phyloP scores from a whole-genome alignment of 1,284 basidiomycete species.

The Ustilago bromivora region DNA sequence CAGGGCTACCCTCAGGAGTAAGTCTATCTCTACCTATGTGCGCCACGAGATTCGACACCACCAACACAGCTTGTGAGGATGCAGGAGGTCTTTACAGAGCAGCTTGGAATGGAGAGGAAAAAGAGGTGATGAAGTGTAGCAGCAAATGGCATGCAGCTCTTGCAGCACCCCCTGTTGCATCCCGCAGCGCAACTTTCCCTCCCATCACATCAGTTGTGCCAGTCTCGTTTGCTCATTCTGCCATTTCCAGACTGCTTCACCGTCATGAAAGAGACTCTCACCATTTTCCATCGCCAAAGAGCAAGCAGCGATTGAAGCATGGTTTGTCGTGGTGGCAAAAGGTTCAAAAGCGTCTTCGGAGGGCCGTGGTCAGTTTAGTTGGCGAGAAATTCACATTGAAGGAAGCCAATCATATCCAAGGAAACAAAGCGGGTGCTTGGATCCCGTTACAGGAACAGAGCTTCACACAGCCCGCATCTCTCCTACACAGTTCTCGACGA shows the following conservation, averaged over 20 bases:
- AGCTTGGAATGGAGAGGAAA: background rate
- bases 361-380: conserved; percentile 14
- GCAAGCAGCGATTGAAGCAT: background rate
- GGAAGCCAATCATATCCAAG: conserved; percentile 11
- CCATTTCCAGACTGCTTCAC: background rate
- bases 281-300: background rate
- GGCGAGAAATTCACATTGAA: conserved; percentile 1
- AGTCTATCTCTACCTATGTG: background rate
- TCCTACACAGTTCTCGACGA: background rate
- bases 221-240: background rate
- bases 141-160: background rate
- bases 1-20: background rate
- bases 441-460: background rate
- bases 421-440: background rate
- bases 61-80: background rate
- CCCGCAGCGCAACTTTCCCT: background rate
- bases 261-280: background rate
- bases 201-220: conserved; percentile 2
- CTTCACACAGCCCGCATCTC: background rate
- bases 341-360: conserved; percentile 15
- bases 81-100: conserved; percentile 1
- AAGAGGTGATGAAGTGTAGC: background rate
- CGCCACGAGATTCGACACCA: background rate
- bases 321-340: background rate
- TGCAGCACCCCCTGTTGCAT: background rate